Percentiles rank a stretch among this genome's conserved stretches.
Conservation (phyloP, 441 rosid genomes). For the Jatropha podagrica region DNA sequence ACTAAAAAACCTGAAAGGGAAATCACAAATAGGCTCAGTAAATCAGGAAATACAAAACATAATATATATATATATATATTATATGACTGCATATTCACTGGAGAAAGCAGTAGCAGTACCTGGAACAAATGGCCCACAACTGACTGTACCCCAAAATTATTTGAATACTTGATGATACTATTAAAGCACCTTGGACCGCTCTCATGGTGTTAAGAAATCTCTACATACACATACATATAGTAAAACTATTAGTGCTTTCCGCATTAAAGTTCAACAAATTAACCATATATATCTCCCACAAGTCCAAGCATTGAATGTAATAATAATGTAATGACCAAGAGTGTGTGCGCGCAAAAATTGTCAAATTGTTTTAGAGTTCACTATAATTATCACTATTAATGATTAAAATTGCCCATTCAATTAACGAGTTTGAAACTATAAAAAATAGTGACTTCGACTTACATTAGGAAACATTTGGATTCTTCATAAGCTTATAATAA, state of each 20-base stretch:
- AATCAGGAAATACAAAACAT: background rate
- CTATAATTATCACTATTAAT: too few species aligned
- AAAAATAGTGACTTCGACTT: slow-evolving; percentile 18
- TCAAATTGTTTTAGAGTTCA: background rate
- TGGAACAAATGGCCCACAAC: slow-evolving; percentile 94
- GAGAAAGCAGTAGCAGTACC: slow-evolving; percentile 46
- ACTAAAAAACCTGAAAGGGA: slow-evolving; percentile 84
- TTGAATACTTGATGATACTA: slow-evolving; percentile 95
- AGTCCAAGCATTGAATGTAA: background rate
- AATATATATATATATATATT: background rate
- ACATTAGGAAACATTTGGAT: slow-evolving; percentile 12
- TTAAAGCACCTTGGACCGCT: slow-evolving; percentile 98
- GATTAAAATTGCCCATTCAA: background rate
- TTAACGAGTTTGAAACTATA: background rate
- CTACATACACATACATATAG: slow-evolving; percentile 34
- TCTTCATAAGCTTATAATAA: slow-evolving; percentile 6
- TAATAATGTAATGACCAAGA: too few species aligned
- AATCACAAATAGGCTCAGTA: background rate
- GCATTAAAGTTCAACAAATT: slow-evolving; percentile 5
- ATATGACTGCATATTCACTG: slow-evolving; percentile 6
- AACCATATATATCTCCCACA: background rate
- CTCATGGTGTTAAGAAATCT: slow-evolving; percentile 93
- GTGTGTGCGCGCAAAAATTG: background rate
- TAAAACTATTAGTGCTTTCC: slow-evolving; percentile 12
- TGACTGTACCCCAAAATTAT: slow-evolving; percentile 96